Base-by-base conservation (phyloP, 257 asterid genomes). In the Przewalskia tangutica region DNA sequence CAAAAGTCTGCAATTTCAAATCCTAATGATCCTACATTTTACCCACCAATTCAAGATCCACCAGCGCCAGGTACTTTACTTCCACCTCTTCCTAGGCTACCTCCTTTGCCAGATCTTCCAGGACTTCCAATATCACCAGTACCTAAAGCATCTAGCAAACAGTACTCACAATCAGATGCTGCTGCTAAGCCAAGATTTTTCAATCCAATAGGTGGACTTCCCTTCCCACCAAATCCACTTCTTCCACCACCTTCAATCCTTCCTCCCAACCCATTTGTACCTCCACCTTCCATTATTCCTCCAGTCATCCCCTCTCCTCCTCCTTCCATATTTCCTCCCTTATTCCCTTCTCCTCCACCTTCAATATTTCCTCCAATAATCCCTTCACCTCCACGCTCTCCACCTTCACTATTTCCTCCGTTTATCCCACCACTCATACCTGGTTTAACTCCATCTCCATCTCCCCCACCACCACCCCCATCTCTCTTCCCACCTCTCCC, bases 31-130 rank as follows among this genome's bases (percentile, higher is more conserved):
- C 77, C 77, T 44, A 48, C 83, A 51, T 81, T 64, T 81, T 64
- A 50, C 78, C 83, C 82, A 13, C 85, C 85, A 75, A 65, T 78
- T 53, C 84, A 81, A 40, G 88, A 85, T 68, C 86, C 88, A 34
- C 86, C 89, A 1, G 36, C 84, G 8, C 77, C 83, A 36, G 79
- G 80, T 62, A 77, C 70, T 10, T 85, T 82, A 5, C 91, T 89
- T 82, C 92, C 94, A n/a, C 77, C 79, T 44, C 81, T 89, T 42
- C 87, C 91, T 0, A 71, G 60, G 40, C 82, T 89, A 77, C 91
- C 91, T 11, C 86, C 87, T 66, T 86, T 93, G 81, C 95, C 93
- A 0, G 82, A 88, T 9, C 90, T 91, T 77, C 95, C 97, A 2
- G 90, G 86, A 56, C 27, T 89, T 27, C 92, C 95, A n/a, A n/a